Evolutionary conservation across 768 basidiomycete genomes (phyloP), one percentile per base, ranked within the genome.

Genomic region (Lactifluus subvellereus): DNA sequence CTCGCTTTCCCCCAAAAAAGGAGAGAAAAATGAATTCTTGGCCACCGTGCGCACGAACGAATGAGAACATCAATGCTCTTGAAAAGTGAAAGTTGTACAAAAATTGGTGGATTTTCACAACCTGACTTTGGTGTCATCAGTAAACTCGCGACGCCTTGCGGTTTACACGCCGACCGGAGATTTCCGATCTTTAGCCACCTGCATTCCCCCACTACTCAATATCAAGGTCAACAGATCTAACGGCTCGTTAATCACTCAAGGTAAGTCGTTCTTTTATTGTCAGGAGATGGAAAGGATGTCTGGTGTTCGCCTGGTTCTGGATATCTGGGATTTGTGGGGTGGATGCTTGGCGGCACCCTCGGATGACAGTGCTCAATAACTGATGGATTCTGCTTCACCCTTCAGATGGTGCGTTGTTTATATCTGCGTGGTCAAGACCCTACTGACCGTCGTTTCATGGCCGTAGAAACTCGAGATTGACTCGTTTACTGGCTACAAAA

Each of bases 391-490:
- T 48, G 68, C 56, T 54, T 60, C 51, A 45, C 59, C 35, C 43
- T 66, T 65, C 45, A 71, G 67, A 70, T 68, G 71, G 71, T 71
- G 64, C 60, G 71, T 66, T 13, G 11, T 5, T 43, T 59, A 14
- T 18, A 9, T 45, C 53, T 27, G 48, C 6, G 8, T 22, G 9
- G 35, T 22, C 40, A 20, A 16, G 22, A 60, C 58, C 14, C 1
- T 57, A 54, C 51, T 72, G 69, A 76, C 71, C 67, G 70, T 70
- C 57, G 38, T 40, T 72, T 72, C 14, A 33, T 54, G 73, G 72
- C 70, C 71, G 64, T 66, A 91, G 90, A 98, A 98, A 87, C 87
- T 98, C 82, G 96, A 98, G 80, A 90, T 94, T 80, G 97, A 98
- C 82, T 88, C 88, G 63, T 98, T 99, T 85, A 96, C 94, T 72